Evolutionary conservation across 2,329 filamentous ascomycete species (phyloP), one percentile per base, ranked within the genome.

Genomic region (Epicoccum sorghinum): DNA sequence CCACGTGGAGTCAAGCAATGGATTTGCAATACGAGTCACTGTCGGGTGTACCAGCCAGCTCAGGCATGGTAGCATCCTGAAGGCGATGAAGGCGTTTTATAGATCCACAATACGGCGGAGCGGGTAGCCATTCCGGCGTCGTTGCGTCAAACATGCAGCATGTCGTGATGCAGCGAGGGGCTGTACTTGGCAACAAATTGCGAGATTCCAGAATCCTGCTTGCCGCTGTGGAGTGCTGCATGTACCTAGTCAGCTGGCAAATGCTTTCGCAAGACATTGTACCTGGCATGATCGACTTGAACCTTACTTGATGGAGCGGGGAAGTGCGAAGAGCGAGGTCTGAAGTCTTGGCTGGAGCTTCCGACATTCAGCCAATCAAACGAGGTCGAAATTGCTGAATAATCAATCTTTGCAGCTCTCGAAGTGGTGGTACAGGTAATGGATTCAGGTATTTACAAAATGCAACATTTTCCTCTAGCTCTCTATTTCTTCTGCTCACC

Each of bases 401-500:
- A 25, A 54, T 43, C 40, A 47, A 12, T n/a, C 22, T 39, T 30
- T 13, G 7, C 13, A 33, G 30, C 30, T 24, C 24, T 32, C 22
- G 9, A 39, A 6, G 22, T 51, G 37, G 35, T 60, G 51, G 54
- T 56, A 62, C 55, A 55, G 42, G 25, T 50, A 22, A 41, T 71
- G 51, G 59, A 71, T 67, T 71, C 60, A 67, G 61, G 60, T 75
- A 74, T 76, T 71, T 76, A 75, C 73, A 77, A 64, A 22, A n/a
- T 22, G 40, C 35, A 23, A 44, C 14, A 27, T 27, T 23, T 7
- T 32, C 3, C 18, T 48, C 51, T 36, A 25, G 13, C 24, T 36
- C 52, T 71, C 71, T 91, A 93, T 82, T 97, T 96, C 88, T 97
- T 96, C 68, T 89, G 85, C 79, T 95, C 90, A 73, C 93, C 90